Conservation (phyloP, 768 basidiomycete species). For the Lepiota subincarnata region DNA sequence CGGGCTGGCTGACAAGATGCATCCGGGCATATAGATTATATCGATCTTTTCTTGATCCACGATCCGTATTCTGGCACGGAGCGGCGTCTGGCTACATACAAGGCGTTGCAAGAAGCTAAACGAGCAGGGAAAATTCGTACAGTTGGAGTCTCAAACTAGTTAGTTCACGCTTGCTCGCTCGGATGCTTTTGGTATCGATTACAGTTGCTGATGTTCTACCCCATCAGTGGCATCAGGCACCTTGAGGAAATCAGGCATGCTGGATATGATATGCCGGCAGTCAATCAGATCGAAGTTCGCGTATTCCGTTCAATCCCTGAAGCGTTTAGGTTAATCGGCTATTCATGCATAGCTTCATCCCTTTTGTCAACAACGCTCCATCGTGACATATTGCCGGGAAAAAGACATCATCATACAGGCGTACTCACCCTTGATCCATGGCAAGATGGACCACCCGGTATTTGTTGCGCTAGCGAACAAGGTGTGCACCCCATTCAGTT, state of each 20-base stretch:
- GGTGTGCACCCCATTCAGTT: constrained; percentile 37
- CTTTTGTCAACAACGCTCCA: constrained; percentile 74
- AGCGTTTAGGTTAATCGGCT: neutral
- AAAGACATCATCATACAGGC: constrained; percentile 65
- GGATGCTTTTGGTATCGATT: neutral
- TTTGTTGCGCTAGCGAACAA: constrained; percentile 55
- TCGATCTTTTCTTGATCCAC: constrained; percentile 61
- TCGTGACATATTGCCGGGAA: constrained; percentile 68
- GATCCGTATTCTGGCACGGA: constrained; percentile 62
- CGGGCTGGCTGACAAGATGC: neutral
- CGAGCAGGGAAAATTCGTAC: constrained; percentile 60
- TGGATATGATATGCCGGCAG: constrained; percentile 60
- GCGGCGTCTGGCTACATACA: constrained; percentile 67
- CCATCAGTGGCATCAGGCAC: constrained; percentile 57
- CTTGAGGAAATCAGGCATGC: constrained; percentile 67
- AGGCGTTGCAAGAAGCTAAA: constrained; percentile 61
- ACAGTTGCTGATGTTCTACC: neutral
- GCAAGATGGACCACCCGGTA: constrained; percentile 49
- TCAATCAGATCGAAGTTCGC: constrained; percentile 78
- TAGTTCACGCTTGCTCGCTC: constrained; percentile 20
- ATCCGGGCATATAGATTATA: constrained; percentile 27
- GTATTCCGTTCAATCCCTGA: neutral
- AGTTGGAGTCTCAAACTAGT: constrained; percentile 88
- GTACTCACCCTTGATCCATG: constrained; percentile 72
- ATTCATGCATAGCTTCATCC: constrained; percentile 58